Evolutionary conservation across 108 stramenopile genomes (phyloP), one percentile per base, ranked within the genome.

Genomic region (Nitzschia sp.): DNA sequence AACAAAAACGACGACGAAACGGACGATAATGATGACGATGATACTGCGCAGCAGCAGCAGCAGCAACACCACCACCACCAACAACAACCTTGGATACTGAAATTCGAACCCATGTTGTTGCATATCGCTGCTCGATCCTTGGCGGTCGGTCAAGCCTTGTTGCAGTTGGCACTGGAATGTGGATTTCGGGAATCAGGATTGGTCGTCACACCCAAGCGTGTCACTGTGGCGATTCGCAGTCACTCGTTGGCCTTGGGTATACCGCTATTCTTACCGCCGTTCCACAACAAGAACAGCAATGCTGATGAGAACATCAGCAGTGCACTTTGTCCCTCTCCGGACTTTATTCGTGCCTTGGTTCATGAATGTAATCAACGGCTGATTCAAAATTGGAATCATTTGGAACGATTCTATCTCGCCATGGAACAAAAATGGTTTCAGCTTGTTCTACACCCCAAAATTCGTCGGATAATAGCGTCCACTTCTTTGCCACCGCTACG

Each of bases 171-270:
- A 61, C 66, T 88, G 34, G 63, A 72, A 19, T 85, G 77, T 41
- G 90, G 90, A 63, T 91, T 90, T 80, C 84, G 93, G 33, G 93
- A 94, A 66, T 89, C 88, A 1, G 93, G 93, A 45, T 66, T 90
- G 64, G 83, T 94, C 0, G 82, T 91, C 0, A 81, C 86, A 8
- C 59, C 63, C 29, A 67, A 71, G 44, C 80, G 83, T 31, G 85
- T 84, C 31, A 92, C 90, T 25, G 88, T 91, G 17, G 90, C 90
- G 30, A 85, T 85, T 69, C 85, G 90, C 26, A 66, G 76, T 13
- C 71, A 88, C 57, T 73, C 77, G 34, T 66, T 91, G 65, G 80
- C 85, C 5, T 65, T 88, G 45, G 62, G 72, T 23, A 62, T 88
- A 9, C 83, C 80, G 2, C 38, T 88, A 52, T n/a, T n/a, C n/a